phyloP scores from a whole-genome alignment of 2,329 filamentous ascomycete genomes.

The Alternaria sp. region DNA sequence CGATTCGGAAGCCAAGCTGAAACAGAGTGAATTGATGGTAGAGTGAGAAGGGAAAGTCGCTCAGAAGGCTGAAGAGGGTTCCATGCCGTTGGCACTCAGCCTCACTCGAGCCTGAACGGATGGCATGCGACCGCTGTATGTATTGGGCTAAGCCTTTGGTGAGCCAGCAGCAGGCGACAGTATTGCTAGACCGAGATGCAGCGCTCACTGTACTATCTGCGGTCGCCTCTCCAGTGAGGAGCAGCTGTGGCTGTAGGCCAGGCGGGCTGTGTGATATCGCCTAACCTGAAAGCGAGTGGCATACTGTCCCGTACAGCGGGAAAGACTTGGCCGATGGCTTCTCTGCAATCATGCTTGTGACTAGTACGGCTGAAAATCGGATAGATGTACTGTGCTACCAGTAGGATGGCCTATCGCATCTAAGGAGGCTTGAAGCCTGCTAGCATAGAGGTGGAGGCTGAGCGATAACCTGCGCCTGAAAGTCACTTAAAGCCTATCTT shows the following conservation, averaged over 20 bases:
- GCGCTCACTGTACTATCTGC: slow-evolving; percentile 12
- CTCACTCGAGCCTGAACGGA: slow-evolving; percentile 21
- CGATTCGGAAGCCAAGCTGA: slow-evolving; percentile 2
- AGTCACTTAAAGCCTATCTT: background rate
- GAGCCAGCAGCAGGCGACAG: slow-evolving; percentile 21
- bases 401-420: slow-evolving; percentile 1
- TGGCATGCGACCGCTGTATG: slow-evolving; percentile 14
- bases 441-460: slow-evolving; percentile 3
- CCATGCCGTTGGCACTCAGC: slow-evolving; percentile 20
- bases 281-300: slow-evolving; percentile 19
- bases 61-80: slow-evolving; percentile 8
- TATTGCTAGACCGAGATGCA: slow-evolving; percentile 31
- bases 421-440: background rate
- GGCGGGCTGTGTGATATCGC: slow-evolving; percentile 31
- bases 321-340: slow-evolving; percentile 23
- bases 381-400: slow-evolving; percentile 20
- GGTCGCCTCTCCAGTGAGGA: slow-evolving; percentile 29
- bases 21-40: slow-evolving; percentile 3
- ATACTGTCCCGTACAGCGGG: slow-evolving; percentile 18
- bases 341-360: slow-evolving; percentile 20
- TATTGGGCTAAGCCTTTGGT: slow-evolving; percentile 25
- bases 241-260: slow-evolving; percentile 28
- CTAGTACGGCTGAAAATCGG: slow-evolving; percentile 26
- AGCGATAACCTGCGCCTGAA: background rate
- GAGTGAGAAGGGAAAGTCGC: slow-evolving; percentile 18